A percentile compares a stretch with the other conserved stretches of the same genome.
Conservation (phyloP, 768 basidiomycete genomes). For the Inosperma sp. region DNA sequence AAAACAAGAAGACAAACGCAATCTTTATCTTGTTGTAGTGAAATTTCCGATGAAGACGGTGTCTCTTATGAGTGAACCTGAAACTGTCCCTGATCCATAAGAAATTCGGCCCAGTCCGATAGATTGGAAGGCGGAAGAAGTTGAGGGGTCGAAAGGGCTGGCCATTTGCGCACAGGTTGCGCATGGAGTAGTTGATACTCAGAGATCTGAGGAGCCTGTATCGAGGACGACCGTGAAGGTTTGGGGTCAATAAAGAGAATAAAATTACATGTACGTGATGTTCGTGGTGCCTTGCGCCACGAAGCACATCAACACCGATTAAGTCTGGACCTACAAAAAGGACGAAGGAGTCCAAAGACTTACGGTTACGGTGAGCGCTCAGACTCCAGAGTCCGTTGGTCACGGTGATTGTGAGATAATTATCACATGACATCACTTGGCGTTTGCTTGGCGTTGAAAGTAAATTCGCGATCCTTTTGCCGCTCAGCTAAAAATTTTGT, state of each 20-base stretch:
- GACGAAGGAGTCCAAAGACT: too few species aligned
- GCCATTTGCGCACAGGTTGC: slow-evolving; percentile 37
- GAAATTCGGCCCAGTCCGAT: slow-evolving; percentile 33
- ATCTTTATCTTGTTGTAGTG: slow-evolving; percentile 46
- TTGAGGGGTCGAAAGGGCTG: slow-evolving; percentile 40
- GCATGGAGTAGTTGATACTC: slow-evolving; percentile 64
- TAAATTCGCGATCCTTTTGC: too few species aligned
- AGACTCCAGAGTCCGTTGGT: too few species aligned
- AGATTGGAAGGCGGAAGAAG: slow-evolving; percentile 23
- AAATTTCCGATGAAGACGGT: slow-evolving; percentile 65
- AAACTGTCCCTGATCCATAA: slow-evolving; percentile 71
- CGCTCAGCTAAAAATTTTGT: too few species aligned
- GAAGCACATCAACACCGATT: too few species aligned
- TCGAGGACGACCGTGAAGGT: slow-evolving; percentile 78
- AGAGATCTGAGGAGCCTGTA: slow-evolving; percentile 88
- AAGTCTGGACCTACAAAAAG: too few species aligned
- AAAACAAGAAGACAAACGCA: slow-evolving; percentile 39
- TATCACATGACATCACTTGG: too few species aligned
- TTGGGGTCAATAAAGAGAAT: slow-evolving; percentile 45
- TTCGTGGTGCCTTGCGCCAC: too few species aligned
- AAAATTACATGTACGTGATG: background rate
- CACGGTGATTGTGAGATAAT: too few species aligned
- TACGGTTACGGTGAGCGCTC: slow-evolving; percentile 58
- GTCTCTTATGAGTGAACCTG: slow-evolving; percentile 52
- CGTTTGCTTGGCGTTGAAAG: too few species aligned